Conservation (phyloP, 176 grass and related monocot species). For the Triticum dicoccoides region DNA sequence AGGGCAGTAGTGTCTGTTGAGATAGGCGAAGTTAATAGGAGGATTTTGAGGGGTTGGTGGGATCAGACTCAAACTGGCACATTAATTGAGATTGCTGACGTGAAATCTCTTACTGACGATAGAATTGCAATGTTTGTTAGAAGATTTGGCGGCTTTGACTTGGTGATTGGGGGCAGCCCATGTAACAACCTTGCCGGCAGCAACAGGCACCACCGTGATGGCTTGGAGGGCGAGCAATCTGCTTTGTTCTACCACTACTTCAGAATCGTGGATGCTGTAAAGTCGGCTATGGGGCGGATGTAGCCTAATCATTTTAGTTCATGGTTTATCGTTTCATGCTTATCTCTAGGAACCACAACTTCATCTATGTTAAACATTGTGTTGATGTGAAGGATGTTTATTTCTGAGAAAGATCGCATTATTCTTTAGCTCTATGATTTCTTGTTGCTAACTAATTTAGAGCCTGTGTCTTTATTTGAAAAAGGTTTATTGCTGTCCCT, state of each 20-base stretch:
- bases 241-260: slow-evolving; percentile 70
- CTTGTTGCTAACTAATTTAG: slow-evolving; percentile 3
- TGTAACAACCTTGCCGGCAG: slow-evolving; percentile 91
- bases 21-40: slow-evolving; percentile 61
- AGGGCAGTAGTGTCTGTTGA: slow-evolving; percentile 71
- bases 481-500: neutral
- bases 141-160: slow-evolving; percentile 59
- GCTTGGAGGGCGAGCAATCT: slow-evolving; percentile 79
- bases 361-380: neutral
- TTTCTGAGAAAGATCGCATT: neutral
- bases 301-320: neutral
- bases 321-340: slow-evolving; percentile 1
- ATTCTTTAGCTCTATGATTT: slow-evolving; percentile 7
- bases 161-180: slow-evolving; percentile 81
- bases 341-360: neutral
- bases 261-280: slow-evolving; percentile 64
- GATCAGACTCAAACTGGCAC: slow-evolving; percentile 67
- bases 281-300: slow-evolving; percentile 36
- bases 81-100: slow-evolving; percentile 64
- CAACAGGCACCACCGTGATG: slow-evolving; percentile 69
- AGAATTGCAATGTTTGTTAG: slow-evolving; percentile 30
- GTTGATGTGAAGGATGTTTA: neutral
- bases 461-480: neutral
- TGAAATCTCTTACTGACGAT: slow-evolving; percentile 36
- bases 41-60: slow-evolving; percentile 82